Evolutionary conservation across 352 stramenopile genomes (phyloP).

Genomic region (Pythium catenulatum): DNA sequence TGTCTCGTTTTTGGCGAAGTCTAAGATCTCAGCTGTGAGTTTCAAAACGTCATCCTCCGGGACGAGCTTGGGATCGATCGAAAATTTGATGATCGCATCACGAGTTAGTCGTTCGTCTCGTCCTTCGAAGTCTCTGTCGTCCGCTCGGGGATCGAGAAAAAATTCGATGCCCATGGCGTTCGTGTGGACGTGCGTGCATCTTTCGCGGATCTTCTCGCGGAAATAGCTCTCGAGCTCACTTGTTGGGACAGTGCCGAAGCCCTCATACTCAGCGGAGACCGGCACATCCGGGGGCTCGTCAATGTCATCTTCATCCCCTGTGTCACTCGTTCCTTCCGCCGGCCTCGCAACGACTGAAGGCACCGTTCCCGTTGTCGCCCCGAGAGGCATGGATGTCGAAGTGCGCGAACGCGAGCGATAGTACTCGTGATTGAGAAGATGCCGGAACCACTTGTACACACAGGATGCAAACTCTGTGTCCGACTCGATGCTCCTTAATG

Average conservation of each 20-base stretch:
- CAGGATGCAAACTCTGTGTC: background rate
- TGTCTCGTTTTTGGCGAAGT: no score
- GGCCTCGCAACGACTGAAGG: no score
- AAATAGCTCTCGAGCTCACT: no score
- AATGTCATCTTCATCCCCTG: no score
- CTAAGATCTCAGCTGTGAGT: background rate
- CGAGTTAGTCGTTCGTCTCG: background rate
- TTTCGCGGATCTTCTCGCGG: background rate
- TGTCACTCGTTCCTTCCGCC: no score
- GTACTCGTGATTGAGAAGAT: background rate
- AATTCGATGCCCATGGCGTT: constrained; percentile 6
- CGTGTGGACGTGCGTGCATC: background rate
- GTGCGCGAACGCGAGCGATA: background rate
- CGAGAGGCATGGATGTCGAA: no score
- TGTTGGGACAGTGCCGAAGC: no score
- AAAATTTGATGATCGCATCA: background rate
- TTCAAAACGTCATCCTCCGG: background rate
- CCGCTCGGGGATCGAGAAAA: background rate
- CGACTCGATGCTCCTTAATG: background rate
- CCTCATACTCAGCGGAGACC: no score
- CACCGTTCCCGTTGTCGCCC: no score
- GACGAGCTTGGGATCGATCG: background rate
- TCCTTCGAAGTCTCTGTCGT: background rate
- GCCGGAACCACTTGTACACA: background rate
- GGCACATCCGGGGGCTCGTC: no score